Conservation (phyloP, 1,284 basidiomycete species). For the Cutaneotrichosporon spelunceum region DNA sequence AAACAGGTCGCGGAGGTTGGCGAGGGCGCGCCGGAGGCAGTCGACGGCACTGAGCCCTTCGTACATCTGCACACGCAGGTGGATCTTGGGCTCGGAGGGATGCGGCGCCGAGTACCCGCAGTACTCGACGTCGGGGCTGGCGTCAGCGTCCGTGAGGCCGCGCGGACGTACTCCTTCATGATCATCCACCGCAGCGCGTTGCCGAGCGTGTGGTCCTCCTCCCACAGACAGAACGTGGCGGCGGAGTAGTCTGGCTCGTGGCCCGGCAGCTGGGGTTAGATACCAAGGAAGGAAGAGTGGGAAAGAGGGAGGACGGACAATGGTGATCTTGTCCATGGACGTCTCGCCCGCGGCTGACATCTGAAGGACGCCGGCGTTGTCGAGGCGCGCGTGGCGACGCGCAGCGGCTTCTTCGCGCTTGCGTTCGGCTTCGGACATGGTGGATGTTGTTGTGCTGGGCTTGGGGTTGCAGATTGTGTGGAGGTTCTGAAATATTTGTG, state of each 20-base stretch:
- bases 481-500: too few relatives aligned
- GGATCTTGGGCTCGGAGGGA: conserved; percentile 93
- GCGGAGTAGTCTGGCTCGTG: conserved; percentile 77
- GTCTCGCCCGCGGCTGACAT: conserved; percentile 34
- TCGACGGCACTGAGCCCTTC: conserved; percentile 74
- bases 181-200: conserved; percentile 95
- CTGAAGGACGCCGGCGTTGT: conserved; percentile 43
- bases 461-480: too few relatives aligned
- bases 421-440: neutral
- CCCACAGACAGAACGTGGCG: conserved; percentile 85
- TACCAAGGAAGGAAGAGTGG: neutral
- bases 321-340: conserved; percentile 47
- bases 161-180: conserved; percentile 85
- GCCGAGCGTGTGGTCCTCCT: conserved; percentile 94
- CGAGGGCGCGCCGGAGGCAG: conserved; percentile 69
- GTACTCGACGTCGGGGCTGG: conserved; percentile 97
- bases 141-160: conserved; percentile 9
- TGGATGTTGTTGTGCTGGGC: neutral
- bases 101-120: conserved; percentile 97
- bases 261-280: conserved; percentile 58
- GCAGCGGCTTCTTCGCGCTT: conserved; percentile 21
- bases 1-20: conserved; percentile 71
- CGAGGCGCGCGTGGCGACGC: conserved; percentile 32
- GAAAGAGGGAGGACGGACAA: too few relatives aligned
- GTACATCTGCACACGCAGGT: conserved; percentile 97